These are phyloP conservation scores for Dryas alaskensis DNA, from an alignment of 306 rosid genomes.

Conservation along the genomic window DNA sequence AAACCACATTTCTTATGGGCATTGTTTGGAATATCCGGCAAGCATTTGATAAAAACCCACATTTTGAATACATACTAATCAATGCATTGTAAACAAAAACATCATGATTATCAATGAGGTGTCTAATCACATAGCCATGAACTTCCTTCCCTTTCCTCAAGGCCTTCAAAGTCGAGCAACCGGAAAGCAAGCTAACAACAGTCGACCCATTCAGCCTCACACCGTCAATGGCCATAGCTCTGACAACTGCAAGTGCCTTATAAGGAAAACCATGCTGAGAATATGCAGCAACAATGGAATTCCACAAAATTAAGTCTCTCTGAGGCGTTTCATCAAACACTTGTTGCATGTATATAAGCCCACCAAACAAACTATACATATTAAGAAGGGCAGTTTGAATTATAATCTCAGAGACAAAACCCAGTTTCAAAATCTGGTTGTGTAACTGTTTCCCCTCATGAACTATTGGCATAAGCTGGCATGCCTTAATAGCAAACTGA, in stretches of 20 bases:
- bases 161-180: constrained; percentile 8
- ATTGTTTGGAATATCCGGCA: neutral
- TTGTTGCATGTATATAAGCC: neutral
- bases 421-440: constrained; percentile 7
- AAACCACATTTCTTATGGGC: constrained; percentile 15
- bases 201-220: constrained; percentile 5
- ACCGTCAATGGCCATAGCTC: constrained; percentile 10
- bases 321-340: constrained; percentile 17
- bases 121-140: constrained; percentile 12
- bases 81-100: constrained; percentile 16
- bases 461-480: neutral
- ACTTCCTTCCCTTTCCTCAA: constrained; percentile 6
- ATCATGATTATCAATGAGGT: constrained; percentile 10
- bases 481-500: constrained; percentile 15
- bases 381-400: constrained; percentile 9
- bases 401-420: constrained; percentile 10
- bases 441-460: constrained; percentile 9
- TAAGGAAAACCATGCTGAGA: constrained; percentile 4
- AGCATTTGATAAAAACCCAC: constrained; percentile 6
- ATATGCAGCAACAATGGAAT: constrained; percentile 14
- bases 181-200: constrained; percentile 12
- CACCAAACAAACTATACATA: constrained; percentile 13
- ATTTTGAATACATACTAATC: constrained; percentile 15
- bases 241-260: constrained; percentile 1
- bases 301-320: constrained; percentile 17